Base-by-base conservation (phyloP, 257 asterid genomes). In the Cynanchum wilfordii region DNA sequence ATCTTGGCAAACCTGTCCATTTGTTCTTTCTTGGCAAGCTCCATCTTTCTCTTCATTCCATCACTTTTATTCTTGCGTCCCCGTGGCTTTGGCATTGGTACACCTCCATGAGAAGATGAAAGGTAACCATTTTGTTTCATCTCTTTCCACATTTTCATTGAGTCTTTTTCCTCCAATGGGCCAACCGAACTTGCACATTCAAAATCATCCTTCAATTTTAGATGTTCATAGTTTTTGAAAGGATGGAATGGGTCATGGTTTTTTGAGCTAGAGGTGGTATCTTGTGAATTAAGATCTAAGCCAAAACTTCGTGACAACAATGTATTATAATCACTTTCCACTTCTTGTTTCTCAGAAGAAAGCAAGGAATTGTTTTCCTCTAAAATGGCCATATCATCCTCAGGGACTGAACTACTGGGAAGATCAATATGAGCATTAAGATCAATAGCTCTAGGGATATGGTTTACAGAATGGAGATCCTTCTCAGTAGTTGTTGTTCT, bases 1-100 rank as follows among this genome's bases (percentile, higher is more conserved):
- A 92, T 80, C 78, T 86, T 89, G 33, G 98, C 97, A 78, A 95
- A 90, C 70, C 93, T 83, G 80, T 89, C 96, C 29, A 82, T 91
- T 72, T 88, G 94, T 80, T 95, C 98, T 81, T 85, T 92, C 86
- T 79, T 90, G 13, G 97, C 96, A 73, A 86, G 91, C 73, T 91
- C 95, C 47, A 91, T 79, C 80, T 81, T 91, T 69, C 77, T 91
- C 87, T 83, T 95, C 76, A 85, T 81, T 16, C 77, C 83, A 47
- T 78, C 86, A 11, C 67, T 79, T 78, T 84, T 90, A 72, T 62
- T 72, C 79, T 89, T 95, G 78, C 90, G 86, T 72, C 84, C 96
- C 50, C 88, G 88, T 3, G 78, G 80, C 84, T 86, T 92, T 33
- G 96, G 81, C 44, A 70, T 58, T 2, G 92, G 84, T 11, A 85